phyloP scores from a whole-genome alignment of 352 stramenopile genomes.

The Globisporangium acanthophoron region DNA sequence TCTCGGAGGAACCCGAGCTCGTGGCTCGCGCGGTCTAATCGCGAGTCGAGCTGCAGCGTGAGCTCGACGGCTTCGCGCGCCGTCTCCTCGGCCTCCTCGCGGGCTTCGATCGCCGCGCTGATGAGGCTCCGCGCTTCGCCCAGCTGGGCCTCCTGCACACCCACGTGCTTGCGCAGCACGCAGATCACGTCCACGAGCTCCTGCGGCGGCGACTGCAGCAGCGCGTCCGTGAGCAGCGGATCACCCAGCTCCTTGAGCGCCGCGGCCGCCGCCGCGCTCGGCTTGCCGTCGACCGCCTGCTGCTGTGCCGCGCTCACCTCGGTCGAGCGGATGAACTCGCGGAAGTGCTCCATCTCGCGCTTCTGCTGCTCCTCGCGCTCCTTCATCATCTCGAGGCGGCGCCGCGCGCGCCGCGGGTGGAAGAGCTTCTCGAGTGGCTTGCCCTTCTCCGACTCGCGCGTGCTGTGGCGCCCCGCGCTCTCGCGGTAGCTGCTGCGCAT shows the following conservation, averaged over 20 bases:
- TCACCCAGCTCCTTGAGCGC: constrained; percentile 41
- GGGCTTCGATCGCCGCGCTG: constrained; percentile 68
- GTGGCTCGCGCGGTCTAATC: constrained; percentile 55
- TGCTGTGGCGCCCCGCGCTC: constrained; percentile 22
- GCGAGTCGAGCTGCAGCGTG: constrained; percentile 61
- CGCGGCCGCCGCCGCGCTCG: constrained; percentile 13
- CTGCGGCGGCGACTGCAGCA: constrained; percentile 37
- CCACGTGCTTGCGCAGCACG: constrained; percentile 62
- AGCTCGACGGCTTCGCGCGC: constrained; percentile 70
- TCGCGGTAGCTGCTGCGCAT: constrained; percentile 25
- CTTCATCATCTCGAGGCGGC: constrained; percentile 54
- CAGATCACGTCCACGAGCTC: constrained; percentile 72
- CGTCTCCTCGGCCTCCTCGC: constrained; percentile 66
- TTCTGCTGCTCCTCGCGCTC: constrained; percentile 74
- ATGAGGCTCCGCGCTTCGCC: constrained; percentile 69
- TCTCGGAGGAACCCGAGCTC: constrained; percentile 30
- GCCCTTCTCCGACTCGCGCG: constrained; percentile 33
- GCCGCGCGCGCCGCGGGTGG: constrained; percentile 60
- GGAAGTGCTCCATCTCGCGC: constrained; percentile 84
- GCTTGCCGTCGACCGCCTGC: constrained; percentile 1
- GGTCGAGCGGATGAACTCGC: constrained; percentile 73
- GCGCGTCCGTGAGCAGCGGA: constrained; percentile 44
- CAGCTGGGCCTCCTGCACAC: constrained; percentile 68
- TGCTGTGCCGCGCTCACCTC: constrained; percentile 30
- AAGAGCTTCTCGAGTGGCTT: constrained; percentile 74